Conservation (phyloP, 1,284 basidiomycete species). For the Ceratobasidium sp. region DNA sequence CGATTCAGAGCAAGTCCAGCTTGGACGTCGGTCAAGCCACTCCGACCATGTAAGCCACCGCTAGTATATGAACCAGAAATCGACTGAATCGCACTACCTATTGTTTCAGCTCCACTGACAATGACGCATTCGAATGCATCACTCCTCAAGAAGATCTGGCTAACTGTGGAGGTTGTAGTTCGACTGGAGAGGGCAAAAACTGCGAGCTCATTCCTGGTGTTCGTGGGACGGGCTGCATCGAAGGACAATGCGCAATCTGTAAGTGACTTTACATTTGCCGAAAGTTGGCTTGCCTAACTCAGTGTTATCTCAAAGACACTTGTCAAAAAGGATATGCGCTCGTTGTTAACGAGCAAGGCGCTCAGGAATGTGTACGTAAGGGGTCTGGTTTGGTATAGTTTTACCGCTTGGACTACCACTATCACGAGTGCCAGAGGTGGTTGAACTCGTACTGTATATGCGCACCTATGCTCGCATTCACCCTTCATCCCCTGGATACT, state of each 20-base stretch:
- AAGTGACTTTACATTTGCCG: not conserved
- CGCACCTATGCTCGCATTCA: no score
- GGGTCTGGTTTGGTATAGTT: no score
- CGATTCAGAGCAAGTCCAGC: conserved; percentile 13
- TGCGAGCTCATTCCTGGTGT: conserved; percentile 26
- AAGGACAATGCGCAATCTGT: conserved; percentile 39
- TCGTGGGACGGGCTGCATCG: conserved; percentile 23
- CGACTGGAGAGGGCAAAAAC: conserved; percentile 4
- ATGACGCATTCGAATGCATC: conserved; percentile 41
- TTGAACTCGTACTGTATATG: no score
- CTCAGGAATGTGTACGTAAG: conserved; percentile 33
- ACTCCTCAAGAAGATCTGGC: conserved; percentile 27
- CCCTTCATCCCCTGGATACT: no score
- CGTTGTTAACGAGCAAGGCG: conserved; percentile 5
- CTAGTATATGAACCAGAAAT: no score
- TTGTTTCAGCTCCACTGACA: conserved; percentile 16
- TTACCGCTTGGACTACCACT: no score
- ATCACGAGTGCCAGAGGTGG: no score
- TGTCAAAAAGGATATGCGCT: conserved; percentile 36
- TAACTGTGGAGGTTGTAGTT: conserved; percentile 39
- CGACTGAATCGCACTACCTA: not conserved
- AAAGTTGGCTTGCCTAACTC: not conserved
- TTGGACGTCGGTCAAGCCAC: conserved; percentile 29
- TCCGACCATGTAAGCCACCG: conserved; percentile 16
- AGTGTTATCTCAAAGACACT: conserved; percentile 8